Percentiles rank a stretch among this genome's conserved stretches.
Conservation (phyloP, 2,329 filamentous ascomycete species). For the Sporothrix sp. region DNA sequence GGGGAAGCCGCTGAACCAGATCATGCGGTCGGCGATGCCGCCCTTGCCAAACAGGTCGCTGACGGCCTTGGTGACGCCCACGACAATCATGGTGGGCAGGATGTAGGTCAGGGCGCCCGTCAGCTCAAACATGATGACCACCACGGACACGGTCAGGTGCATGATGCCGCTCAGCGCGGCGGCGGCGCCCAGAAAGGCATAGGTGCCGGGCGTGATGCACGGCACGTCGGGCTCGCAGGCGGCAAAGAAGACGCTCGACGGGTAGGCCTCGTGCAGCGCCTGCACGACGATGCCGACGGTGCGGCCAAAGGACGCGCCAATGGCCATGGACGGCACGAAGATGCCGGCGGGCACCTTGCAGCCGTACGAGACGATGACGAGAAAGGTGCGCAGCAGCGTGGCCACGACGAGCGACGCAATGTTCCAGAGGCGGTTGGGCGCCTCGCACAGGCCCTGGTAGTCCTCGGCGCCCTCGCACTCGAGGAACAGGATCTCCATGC, state of each 20-base stretch:
- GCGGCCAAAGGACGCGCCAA: conserved; percentile 87
- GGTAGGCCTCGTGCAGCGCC: conserved; percentile 74
- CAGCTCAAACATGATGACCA: conserved; percentile 98
- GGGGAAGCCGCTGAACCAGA: conserved; percentile 96
- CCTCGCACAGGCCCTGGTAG: conserved; percentile 82
- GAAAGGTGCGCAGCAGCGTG: conserved; percentile 67
- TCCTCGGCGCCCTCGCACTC: conserved; percentile 86
- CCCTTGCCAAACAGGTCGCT: conserved; percentile 88
- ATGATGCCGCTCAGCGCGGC: conserved; percentile 92
- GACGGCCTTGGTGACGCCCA: conserved; percentile 91
- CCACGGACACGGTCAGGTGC: conserved; percentile 93
- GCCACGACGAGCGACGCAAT: conserved; percentile 69
- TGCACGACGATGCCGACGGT: conserved; percentile 94
- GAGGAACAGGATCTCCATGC: conserved; percentile 94
- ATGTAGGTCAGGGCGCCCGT: conserved; percentile 97
- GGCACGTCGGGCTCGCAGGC: conserved; percentile 84
- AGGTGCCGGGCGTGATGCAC: conserved; percentile 95
- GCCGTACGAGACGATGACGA: conserved; percentile 93
- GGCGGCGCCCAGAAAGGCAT: conserved; percentile 87
- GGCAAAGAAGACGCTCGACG: conserved; percentile 73
- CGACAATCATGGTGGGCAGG: conserved; percentile 96
- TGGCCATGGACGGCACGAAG: conserved; percentile 96
- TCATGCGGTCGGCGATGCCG: conserved; percentile 95
- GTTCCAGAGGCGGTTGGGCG: conserved; percentile 64
- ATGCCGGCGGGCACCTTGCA: conserved; percentile 97